Evolutionary conservation across 2,329 filamentous ascomycete species (phyloP).

Genomic region (Metarhizium guizhouense): DNA sequence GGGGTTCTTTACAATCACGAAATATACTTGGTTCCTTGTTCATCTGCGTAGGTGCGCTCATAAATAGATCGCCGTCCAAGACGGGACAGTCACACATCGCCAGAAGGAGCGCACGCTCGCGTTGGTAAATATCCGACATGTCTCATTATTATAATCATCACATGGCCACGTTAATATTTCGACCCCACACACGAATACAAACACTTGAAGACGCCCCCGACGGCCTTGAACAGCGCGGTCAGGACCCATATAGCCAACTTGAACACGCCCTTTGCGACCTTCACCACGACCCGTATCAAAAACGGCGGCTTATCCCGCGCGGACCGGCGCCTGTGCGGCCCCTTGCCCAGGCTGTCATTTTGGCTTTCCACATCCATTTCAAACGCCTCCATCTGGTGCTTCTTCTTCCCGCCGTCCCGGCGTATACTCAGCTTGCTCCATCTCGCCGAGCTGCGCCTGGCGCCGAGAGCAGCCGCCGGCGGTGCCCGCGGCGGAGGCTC

Average conservation of each 20-base stretch:
- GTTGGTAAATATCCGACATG: not conserved
- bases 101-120: not conserved
- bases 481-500: slow-evolving; percentile 50
- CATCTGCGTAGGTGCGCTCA: not conserved
- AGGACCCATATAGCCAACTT: slow-evolving; percentile 51
- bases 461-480: slow-evolving; percentile 14
- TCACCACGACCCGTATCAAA: slow-evolving; percentile 37
- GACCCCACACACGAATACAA: slow-evolving; percentile 41
- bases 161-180: slow-evolving; percentile 23
- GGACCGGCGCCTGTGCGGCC: slow-evolving; percentile 26
- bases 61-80: not conserved
- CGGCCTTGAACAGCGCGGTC: slow-evolving; percentile 45
- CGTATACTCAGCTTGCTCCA: slow-evolving; percentile 21
- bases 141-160: not conserved
- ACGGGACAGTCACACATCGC: not conserved
- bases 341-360: slow-evolving; percentile 32
- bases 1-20: not conserved
- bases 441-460: slow-evolving; percentile 10
- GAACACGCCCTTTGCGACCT: slow-evolving; percentile 42
- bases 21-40: slow-evolving; percentile 8
- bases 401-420: slow-evolving; percentile 22
- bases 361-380: slow-evolving; percentile 57
- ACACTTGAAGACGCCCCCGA: slow-evolving; percentile 39
- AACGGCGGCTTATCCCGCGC: slow-evolving; percentile 41
- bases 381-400: slow-evolving; percentile 43